A percentile compares a stretch with the other conserved stretches of the same genome.
Conservation (phyloP, 148 eudicot species). For the Camellia japonica region DNA sequence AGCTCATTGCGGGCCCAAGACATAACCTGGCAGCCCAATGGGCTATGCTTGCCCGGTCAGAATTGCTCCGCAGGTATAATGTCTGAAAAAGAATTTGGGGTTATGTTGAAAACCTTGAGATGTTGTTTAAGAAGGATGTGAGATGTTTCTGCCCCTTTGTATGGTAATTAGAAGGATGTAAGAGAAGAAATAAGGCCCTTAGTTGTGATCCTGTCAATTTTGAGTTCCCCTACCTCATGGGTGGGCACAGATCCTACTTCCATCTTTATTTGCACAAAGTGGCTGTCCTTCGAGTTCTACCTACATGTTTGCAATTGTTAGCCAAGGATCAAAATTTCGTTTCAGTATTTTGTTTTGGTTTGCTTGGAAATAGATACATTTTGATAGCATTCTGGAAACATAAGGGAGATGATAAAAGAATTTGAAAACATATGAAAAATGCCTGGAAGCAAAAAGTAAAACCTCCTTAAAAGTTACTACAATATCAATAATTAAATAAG, state of each 20-base stretch:
- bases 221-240: not conserved
- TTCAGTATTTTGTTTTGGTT: not conserved
- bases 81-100: too few relatives aligned
- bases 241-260: not conserved
- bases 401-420: not conserved
- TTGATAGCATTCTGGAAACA: not conserved
- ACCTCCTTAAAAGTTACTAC: too few relatives aligned
- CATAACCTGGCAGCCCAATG: too few relatives aligned
- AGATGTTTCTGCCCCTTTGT: not conserved
- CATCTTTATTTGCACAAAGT: not conserved
- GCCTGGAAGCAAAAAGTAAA: too few relatives aligned
- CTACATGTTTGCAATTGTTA: not conserved
- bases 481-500: too few relatives aligned
- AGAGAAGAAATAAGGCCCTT: not conserved
- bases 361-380: not conserved
- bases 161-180: not conserved
- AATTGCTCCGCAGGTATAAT: too few relatives aligned
- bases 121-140: not conserved
- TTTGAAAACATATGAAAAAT: too few relatives aligned
- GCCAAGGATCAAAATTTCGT: too few relatives aligned
- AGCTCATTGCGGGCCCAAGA: too few relatives aligned
- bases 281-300: not conserved
- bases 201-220: not conserved
- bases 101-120: too few relatives aligned
- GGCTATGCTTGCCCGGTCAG: too few relatives aligned